These are phyloP conservation scores for Penicillium glabrum DNA, from an alignment of 2,329 filamentous ascomycete genomes.

Conservation along the genomic window DNA sequence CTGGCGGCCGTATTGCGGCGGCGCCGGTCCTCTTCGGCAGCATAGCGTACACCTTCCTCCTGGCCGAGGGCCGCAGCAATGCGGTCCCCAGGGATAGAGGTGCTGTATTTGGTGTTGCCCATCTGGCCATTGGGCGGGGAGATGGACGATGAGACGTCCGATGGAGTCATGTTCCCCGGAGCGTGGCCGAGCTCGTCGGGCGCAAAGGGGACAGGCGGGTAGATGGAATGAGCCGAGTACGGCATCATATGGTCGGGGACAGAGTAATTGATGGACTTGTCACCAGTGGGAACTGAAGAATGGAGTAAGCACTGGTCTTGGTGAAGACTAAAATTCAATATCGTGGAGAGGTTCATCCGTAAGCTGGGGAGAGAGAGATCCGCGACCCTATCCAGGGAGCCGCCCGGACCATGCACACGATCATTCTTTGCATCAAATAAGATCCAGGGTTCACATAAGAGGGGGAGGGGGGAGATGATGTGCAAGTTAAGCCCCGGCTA, in stretches of 20 bases:
- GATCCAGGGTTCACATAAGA: conserved; percentile 12
- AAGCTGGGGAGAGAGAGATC: background rate
- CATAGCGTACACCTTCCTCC: conserved; percentile 70
- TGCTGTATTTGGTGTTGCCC: conserved; percentile 43
- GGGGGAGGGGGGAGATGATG: background rate
- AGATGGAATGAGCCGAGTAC: conserved; percentile 39
- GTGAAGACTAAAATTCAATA: background rate
- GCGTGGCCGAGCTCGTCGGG: conserved; percentile 38
- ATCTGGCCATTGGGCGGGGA: conserved; percentile 41
- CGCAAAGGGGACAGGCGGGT: conserved; percentile 39
- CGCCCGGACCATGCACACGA: conserved; percentile 14
- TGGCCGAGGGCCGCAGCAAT: conserved; percentile 54
- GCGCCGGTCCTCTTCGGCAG: conserved; percentile 87
- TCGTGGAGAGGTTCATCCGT: conserved; percentile 3
- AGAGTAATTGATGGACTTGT: conserved; percentile 40
- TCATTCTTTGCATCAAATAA: conserved; percentile 16
- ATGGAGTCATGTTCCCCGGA: conserved; percentile 39
- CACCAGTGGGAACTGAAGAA: conserved; percentile 24
- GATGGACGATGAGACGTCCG: conserved; percentile 43
- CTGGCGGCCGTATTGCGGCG: conserved; percentile 85
- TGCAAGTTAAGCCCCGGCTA: conserved; percentile 10
- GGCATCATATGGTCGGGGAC: conserved; percentile 40
- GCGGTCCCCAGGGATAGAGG: conserved; percentile 37
- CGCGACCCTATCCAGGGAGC: conserved; percentile 11
- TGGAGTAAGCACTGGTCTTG: conserved; percentile 25